These are phyloP conservation scores for Terana coerulea DNA, from an alignment of 768 basidiomycete species.

Conservation along the genomic window DNA sequence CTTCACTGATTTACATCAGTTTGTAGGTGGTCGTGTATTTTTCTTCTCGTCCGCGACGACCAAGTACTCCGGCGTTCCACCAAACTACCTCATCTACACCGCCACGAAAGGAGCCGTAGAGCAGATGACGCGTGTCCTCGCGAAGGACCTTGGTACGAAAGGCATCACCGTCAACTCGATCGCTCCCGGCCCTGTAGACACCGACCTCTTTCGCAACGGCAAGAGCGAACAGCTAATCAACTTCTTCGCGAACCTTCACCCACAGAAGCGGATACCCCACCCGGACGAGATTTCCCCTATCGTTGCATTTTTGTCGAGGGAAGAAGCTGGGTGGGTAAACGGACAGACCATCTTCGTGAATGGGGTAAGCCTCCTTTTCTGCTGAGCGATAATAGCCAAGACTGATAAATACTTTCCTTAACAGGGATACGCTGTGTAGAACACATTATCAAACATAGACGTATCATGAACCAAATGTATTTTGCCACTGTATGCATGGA, in stretches of 20 bases:
- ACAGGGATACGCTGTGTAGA: not conserved
- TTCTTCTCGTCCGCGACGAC: constrained; percentile 52
- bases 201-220: constrained; percentile 45
- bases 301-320: constrained; percentile 46
- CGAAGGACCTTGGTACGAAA: constrained; percentile 44
- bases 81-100: constrained; percentile 45
- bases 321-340: constrained; percentile 50
- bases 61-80: constrained; percentile 34
- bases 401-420: not conserved
- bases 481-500: no score
- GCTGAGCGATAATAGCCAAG: no score
- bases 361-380: constrained; percentile 38
- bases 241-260: constrained; percentile 38
- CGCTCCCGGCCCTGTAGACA: constrained; percentile 47
- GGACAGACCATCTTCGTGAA: constrained; percentile 49
- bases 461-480: not conserved
- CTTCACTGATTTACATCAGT: not conserved
- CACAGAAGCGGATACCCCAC: constrained; percentile 38
- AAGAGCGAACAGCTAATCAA: constrained; percentile 43
- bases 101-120: constrained; percentile 54
- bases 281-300: constrained; percentile 48
- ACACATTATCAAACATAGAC: no score
- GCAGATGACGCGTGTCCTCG: constrained; percentile 48
- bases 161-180: constrained; percentile 52
- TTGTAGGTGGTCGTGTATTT: constrained; percentile 44